These are phyloP conservation scores for Piper betle DNA, from an alignment of 164 flowering plant genomes.

Conservation along the genomic window DNA sequence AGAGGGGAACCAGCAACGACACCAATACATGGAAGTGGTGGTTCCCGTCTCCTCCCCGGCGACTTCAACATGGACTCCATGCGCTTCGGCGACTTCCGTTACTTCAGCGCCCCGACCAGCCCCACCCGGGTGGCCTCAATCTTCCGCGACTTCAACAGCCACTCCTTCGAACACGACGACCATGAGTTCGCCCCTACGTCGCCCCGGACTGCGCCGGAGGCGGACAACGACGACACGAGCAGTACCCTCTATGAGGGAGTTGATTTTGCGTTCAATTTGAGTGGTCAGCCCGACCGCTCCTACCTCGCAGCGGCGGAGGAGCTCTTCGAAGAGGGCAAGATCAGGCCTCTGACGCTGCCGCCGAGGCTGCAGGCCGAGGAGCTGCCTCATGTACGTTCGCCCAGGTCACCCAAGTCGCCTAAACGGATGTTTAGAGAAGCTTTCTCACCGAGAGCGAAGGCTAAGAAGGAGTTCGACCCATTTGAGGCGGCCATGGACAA, in stretches of 20 bases:
- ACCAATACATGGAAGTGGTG: slow-evolving; percentile 18
- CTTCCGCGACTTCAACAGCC: slow-evolving; percentile 13
- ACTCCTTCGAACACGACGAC: not conserved
- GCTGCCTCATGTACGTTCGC: slow-evolving; percentile 11
- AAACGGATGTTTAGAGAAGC: slow-evolving; percentile 23
- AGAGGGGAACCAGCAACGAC: no score
- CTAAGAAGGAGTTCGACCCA: slow-evolving; percentile 22
- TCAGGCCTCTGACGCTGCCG: slow-evolving; percentile 41
- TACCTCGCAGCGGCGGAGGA: slow-evolving; percentile 48
- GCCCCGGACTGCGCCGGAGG: not conserved
- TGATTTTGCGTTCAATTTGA: slow-evolving; percentile 58
- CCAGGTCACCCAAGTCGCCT: slow-evolving; percentile 26
- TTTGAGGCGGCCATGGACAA: slow-evolving; percentile 15
- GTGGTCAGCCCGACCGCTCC: slow-evolving; percentile 22
- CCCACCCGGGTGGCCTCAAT: slow-evolving; percentile 17
- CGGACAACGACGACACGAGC: not conserved
- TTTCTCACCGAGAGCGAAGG: slow-evolving; percentile 22
- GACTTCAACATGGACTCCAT: slow-evolving; percentile 25
- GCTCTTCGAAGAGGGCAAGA: slow-evolving; percentile 58
- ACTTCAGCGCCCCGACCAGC: slow-evolving; percentile 34
- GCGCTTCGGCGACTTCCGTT: slow-evolving; percentile 12
- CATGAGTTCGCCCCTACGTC: slow-evolving; percentile 18
- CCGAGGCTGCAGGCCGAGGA: slow-evolving; percentile 20
- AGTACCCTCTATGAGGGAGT: slow-evolving; percentile 4
- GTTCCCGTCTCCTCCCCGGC: slow-evolving; percentile 5